Evolutionary conservation across 331 rosid genomes (phyloP), one percentile per base, ranked within the genome.

Genomic region (Saraca asoca): DNA sequence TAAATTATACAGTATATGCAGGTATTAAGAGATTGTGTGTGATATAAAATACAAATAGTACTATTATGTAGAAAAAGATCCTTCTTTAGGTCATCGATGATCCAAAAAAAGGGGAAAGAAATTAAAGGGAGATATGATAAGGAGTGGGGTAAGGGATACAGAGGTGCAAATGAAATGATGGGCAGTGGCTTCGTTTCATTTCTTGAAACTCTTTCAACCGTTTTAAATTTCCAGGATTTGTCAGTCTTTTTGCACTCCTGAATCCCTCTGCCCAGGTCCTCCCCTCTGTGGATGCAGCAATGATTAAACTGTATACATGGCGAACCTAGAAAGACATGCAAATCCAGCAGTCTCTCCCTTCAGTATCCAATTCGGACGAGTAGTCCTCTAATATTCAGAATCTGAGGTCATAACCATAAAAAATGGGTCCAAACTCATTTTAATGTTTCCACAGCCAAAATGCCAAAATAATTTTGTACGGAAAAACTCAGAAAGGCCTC

Each of bases 191-290:
- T 66, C 16, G 61, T 71, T 71, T 66, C 16, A 65, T 71, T 71
- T 45, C 45, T 37, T 15, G 54, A 56, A 71, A 35, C 73, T 68
- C 51, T 70, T 24, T 63, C 60, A 58, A 51, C 34, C 12, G 43
- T 68, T 31, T 55, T 53, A 5, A 24, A 42, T 71, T 51, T 66
- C 12, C 70, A 60, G 71, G 65, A 43, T 60, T 76, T 73, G 86
- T 81, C 80, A 81, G 78, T 83, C 44, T 51, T 45, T 12, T 60
- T 48, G 72, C 64, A 48, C 15, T 43, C 37, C 66, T 79, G 75
- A 69, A 43, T 63, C 44, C 57, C 34, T 53, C 76, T 71, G 76
- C 54, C 51, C 74, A 84, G 80, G 76, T 73, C 66, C 69, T 71
- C 73, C 53, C 31, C 68, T 5, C 55, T 46, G 49, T 60, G n/a